These are phyloP conservation scores for Pleodorina starrii DNA, from an alignment of 139 green algal species.

Conservation along the genomic window DNA sequence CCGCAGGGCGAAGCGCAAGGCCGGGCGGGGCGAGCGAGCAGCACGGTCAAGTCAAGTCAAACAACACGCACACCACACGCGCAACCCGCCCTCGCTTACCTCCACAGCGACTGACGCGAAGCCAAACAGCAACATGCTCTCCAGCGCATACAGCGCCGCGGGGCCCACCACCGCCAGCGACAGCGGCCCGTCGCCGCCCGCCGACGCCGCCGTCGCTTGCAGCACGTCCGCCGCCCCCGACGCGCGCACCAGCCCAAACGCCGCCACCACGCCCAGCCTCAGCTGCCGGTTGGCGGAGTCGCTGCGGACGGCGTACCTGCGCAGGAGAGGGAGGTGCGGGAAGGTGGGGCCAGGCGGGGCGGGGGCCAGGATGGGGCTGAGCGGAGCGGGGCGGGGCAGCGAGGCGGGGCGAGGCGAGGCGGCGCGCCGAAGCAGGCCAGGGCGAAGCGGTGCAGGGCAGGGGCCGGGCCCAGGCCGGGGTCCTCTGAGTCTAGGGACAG, in stretches of 20 bases:
- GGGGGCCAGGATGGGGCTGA: no score
- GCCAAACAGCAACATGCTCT: slow-evolving; percentile 77
- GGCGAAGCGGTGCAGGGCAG: no score
- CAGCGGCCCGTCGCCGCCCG: slow-evolving; percentile 35
- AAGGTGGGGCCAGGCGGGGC: no score
- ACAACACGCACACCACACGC: background rate
- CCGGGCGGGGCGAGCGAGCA: no score
- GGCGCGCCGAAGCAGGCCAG: no score
- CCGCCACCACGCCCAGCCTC: slow-evolving; percentile 69
- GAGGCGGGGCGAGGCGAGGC: no score
- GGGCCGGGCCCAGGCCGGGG: no score
- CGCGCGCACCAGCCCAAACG: slow-evolving; percentile 76
- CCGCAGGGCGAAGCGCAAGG: no score
- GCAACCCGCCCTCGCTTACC: slow-evolving; percentile 17
- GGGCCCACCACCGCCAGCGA: slow-evolving; percentile 58
- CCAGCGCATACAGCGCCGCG: slow-evolving; percentile 63
- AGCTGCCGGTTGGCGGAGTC: slow-evolving; percentile 68
- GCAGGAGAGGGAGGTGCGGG: no score
- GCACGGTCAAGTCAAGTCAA: background rate
- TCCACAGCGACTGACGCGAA: slow-evolving; percentile 78
- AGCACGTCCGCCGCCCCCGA: slow-evolving; percentile 54
- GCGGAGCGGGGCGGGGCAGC: no score
- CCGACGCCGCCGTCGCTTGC: slow-evolving; percentile 3
- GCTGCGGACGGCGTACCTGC: slow-evolving; percentile 66
- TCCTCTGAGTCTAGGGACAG: no score